A percentile compares a stretch with the other conserved stretches of the same genome.
These are phyloP conservation scores for Leishmania gerbilli DNA, from an alignment of 208 protist species.

Conservation along the genomic window DNA sequence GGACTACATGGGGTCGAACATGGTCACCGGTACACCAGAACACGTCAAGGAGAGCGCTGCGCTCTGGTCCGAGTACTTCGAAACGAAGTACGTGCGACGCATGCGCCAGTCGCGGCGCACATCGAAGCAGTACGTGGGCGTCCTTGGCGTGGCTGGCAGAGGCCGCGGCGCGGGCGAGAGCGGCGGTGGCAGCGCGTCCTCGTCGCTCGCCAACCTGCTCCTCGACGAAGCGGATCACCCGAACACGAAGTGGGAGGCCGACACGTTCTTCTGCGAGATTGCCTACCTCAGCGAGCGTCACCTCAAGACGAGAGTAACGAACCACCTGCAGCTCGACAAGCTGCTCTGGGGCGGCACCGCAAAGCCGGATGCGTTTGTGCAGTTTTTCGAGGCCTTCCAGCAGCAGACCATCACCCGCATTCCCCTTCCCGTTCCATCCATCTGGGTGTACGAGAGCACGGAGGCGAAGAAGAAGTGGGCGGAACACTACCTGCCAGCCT, in stretches of 20 bases:
- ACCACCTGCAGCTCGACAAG: slow-evolving; percentile 74
- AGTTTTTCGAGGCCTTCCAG: slow-evolving; percentile 68
- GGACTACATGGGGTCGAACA: slow-evolving; percentile 89
- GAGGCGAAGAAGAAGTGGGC: slow-evolving; percentile 73
- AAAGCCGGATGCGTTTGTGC: slow-evolving; percentile 53
- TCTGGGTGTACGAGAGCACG: slow-evolving; percentile 77
- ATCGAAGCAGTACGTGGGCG: slow-evolving; percentile 43
- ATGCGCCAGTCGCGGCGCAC: slow-evolving; percentile 71
- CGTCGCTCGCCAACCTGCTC: slow-evolving; percentile 35
- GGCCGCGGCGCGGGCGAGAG: slow-evolving; percentile 6
- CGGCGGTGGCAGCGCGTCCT: background rate
- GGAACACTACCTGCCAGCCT: slow-evolving; percentile 67
- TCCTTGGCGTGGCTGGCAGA: slow-evolving; percentile 19
- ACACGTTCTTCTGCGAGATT: slow-evolving; percentile 76
- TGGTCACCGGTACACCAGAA: slow-evolving; percentile 46
- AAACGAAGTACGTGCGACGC: slow-evolving; percentile 39
- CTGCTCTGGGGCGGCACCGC: slow-evolving; percentile 44
- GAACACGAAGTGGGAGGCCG: slow-evolving; percentile 76
- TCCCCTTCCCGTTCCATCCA: slow-evolving; percentile 70
- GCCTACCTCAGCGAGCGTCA: slow-evolving; percentile 71
- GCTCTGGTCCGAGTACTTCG: slow-evolving; percentile 72
- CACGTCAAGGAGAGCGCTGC: slow-evolving; percentile 65
- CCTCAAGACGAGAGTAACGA: slow-evolving; percentile 74
- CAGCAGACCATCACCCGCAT: slow-evolving; percentile 74
- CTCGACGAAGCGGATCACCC: slow-evolving; percentile 84